Evolutionary conservation across 352 stramenopile species (phyloP).

Genomic region (Pythium coloratum): DNA sequence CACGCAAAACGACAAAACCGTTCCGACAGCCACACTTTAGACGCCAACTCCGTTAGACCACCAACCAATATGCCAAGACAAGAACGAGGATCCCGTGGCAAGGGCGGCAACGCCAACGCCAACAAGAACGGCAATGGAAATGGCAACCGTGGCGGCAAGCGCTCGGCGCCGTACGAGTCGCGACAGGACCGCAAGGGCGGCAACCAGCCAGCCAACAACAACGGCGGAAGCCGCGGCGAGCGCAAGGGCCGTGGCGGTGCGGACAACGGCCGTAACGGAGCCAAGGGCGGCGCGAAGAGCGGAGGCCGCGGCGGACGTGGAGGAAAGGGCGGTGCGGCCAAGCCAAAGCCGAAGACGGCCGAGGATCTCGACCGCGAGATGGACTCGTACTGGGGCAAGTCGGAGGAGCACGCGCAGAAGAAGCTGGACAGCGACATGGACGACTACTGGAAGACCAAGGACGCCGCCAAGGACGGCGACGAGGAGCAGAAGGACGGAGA

Average conservation of each 20-base stretch:
- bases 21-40: neutral
- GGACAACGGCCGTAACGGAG: conserved; percentile 6
- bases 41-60: neutral
- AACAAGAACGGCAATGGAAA: conserved; percentile 13
- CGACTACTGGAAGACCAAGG: conserved; percentile 89
- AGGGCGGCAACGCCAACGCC: conserved; percentile 16
- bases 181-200: conserved; percentile 22
- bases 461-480: conserved; percentile 25
- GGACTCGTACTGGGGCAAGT: conserved; percentile 89
- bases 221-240: neutral
- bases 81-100: conserved; percentile 21
- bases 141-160: conserved; percentile 20
- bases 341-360: conserved; percentile 71
- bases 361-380: conserved; percentile 85
- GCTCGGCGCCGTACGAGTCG: conserved; percentile 25
- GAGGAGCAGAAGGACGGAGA: conserved; percentile 13
- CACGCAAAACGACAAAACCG: conserved; percentile 8
- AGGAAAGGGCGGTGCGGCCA: conserved; percentile 35
- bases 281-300: conserved; percentile 30
- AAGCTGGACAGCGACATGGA: conserved; percentile 86
- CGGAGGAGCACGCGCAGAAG: conserved; percentile 79
- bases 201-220: conserved; percentile 11
- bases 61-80: conserved; percentile 21
- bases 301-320: conserved; percentile 25
- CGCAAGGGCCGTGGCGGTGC: conserved; percentile 22